phyloP scores from a whole-genome alignment of 805 yeast genomes.

The Tetrapisispora pingtungensis region DNA sequence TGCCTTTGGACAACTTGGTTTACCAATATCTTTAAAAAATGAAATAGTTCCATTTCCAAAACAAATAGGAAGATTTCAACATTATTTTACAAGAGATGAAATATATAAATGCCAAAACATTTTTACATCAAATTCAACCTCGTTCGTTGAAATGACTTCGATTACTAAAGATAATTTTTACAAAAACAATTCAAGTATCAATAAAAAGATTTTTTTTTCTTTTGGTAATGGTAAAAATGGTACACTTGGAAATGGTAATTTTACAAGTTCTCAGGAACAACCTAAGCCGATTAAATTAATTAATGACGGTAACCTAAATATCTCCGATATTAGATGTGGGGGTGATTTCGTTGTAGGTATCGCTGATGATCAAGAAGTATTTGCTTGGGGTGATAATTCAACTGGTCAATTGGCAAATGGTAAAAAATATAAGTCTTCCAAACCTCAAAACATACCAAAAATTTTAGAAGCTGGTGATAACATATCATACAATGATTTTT shows the following conservation, averaged over 20 bases:
- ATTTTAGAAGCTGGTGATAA: slow-evolving; percentile 44
- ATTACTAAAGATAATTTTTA: slow-evolving; percentile 22
- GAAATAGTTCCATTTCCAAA: slow-evolving; percentile 67
- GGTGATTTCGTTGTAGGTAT: slow-evolving; percentile 50
- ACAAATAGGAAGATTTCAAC: slow-evolving; percentile 32
- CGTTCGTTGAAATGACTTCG: slow-evolving; percentile 38
- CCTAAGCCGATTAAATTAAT: slow-evolving; percentile 44
- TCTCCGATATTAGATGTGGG: slow-evolving; percentile 37
- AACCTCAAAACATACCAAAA: slow-evolving; percentile 45
- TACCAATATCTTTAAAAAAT: slow-evolving; percentile 52
- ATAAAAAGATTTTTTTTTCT: slow-evolving; percentile 37
- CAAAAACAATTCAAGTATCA: slow-evolving; percentile 16
- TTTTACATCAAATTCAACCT: slow-evolving; percentile 62
- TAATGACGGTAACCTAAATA: neutral
- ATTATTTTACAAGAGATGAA: slow-evolving; percentile 33
- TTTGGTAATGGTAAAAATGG: slow-evolving; percentile 85
- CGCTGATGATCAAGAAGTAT: slow-evolving; percentile 52
- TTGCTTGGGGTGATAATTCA: slow-evolving; percentile 79
- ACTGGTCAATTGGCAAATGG: slow-evolving; percentile 82
- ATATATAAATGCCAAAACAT: slow-evolving; percentile 40
- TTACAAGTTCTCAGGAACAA: slow-evolving; percentile 57
- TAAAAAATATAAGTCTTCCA: slow-evolving; percentile 47
- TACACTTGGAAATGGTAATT: slow-evolving; percentile 73
- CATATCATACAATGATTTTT: slow-evolving; percentile 15
- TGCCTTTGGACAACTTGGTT: slow-evolving; percentile 74